These are phyloP conservation scores for Agarophyton chilense DNA, from an alignment of 23 red algal genomes.

Conservation along the genomic window DNA sequence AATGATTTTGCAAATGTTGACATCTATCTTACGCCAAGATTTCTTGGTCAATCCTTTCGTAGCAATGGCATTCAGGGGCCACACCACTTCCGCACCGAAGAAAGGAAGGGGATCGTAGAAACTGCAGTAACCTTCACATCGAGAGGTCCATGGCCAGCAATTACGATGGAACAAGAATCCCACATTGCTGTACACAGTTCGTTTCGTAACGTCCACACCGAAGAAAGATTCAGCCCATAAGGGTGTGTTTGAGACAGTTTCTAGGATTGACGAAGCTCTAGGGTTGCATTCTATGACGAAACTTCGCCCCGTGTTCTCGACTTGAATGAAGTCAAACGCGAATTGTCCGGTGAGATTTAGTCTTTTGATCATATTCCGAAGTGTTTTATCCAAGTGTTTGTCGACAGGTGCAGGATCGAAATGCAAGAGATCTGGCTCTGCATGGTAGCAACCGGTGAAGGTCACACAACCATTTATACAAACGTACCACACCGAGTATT, in stretches of 20 bases:
- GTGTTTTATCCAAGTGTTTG: slow-evolving; percentile 24
- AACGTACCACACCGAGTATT: slow-evolving; percentile 79
- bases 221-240: slow-evolving; percentile 75
- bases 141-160: slow-evolving; percentile 68
- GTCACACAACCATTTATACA: slow-evolving; percentile 68
- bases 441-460: slow-evolving; percentile 50
- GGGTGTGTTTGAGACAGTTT: slow-evolving; percentile 67
- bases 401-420: slow-evolving; percentile 57
- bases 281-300: slow-evolving; percentile 81
- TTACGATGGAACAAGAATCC: slow-evolving; percentile 63
- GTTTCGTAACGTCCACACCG: slow-evolving; percentile 44
- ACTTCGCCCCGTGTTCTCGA: neutral
- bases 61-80: slow-evolving; percentile 63
- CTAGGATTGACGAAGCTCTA: slow-evolving; percentile 67
- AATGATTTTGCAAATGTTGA: slow-evolving; percentile 84
- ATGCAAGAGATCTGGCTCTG: slow-evolving; percentile 44
- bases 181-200: slow-evolving; percentile 13
- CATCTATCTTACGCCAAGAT: slow-evolving; percentile 55
- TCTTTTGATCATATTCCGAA: slow-evolving; percentile 21
- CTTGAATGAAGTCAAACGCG: slow-evolving; percentile 76
- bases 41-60: neutral
- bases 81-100: slow-evolving; percentile 64
- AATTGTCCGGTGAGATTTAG: slow-evolving; percentile 60
- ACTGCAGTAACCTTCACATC: slow-evolving; percentile 46
- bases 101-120: slow-evolving; percentile 65